These are phyloP conservation scores for Ophiostoma perfectum DNA, from an alignment of 2,329 filamentous ascomycete species.

Conservation along the genomic window DNA sequence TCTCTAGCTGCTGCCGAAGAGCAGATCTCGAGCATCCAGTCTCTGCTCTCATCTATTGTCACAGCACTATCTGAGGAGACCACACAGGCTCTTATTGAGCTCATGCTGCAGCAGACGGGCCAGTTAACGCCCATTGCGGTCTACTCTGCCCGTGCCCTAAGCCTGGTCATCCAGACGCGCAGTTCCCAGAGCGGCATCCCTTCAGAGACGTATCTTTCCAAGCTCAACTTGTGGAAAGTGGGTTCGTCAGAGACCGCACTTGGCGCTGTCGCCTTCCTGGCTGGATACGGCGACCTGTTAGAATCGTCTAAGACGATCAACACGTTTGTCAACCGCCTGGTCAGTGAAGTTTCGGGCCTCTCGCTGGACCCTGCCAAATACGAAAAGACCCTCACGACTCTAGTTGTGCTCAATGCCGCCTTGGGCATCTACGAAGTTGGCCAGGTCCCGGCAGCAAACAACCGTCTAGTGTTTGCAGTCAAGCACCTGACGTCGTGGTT, in stretches of 20 bases:
- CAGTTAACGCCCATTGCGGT: conserved; percentile 41
- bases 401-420: conserved; percentile 52
- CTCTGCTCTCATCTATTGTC: conserved; percentile 35
- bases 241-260: conserved; percentile 42
- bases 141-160: conserved; percentile 51
- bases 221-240: conserved; percentile 43
- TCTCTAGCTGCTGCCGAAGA: conserved; percentile 39
- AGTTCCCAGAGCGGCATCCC: conserved; percentile 32
- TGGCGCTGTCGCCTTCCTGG: conserved; percentile 45
- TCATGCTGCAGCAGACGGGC: conserved; percentile 41
- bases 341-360: conserved; percentile 55
- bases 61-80: conserved; percentile 26
- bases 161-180: conserved; percentile 43
- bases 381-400: conserved; percentile 42
- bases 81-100: conserved; percentile 37
- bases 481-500: conserved; percentile 72
- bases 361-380: conserved; percentile 31
- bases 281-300: conserved; percentile 48
- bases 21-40: conserved; percentile 40
- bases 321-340: conserved; percentile 54
- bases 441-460: conserved; percentile 53
- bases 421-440: conserved; percentile 48
- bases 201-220: not conserved
- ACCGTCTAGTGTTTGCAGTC: conserved; percentile 75
- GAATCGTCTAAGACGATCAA: conserved; percentile 44